Evolutionary conservation across 768 basidiomycete genomes (phyloP).

Genomic region (Pisolithus tinctorius): DNA sequence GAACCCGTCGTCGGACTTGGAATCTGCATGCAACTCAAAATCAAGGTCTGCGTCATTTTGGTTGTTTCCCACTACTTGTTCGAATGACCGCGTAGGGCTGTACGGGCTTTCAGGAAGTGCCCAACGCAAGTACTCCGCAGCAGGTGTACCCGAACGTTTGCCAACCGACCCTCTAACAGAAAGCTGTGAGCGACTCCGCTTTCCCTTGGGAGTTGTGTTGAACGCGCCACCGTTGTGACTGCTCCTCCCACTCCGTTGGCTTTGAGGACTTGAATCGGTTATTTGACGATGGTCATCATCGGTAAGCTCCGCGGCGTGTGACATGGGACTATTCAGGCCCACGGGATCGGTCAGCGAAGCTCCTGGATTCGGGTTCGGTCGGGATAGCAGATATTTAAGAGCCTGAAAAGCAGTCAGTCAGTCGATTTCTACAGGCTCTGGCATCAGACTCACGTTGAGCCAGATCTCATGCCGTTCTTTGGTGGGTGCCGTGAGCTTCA

Average conservation of each 20-base stretch:
- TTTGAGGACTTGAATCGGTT: slow-evolving; percentile 57
- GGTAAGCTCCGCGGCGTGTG: slow-evolving; percentile 34
- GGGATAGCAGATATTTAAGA: slow-evolving; percentile 80
- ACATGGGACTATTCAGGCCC: slow-evolving; percentile 44
- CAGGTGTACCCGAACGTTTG: slow-evolving; percentile 87
- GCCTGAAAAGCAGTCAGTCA: slow-evolving; percentile 46
- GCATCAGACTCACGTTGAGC: slow-evolving; percentile 61
- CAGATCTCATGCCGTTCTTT: slow-evolving; percentile 97
- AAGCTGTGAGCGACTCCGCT: slow-evolving; percentile 72
- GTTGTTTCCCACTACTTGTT: slow-evolving; percentile 36
- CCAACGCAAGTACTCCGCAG: slow-evolving; percentile 85
- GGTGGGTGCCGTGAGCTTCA: slow-evolving; percentile 96
- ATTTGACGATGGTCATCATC: slow-evolving; percentile 47
- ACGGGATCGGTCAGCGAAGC: slow-evolving; percentile 2
- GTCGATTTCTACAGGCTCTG: slow-evolving; percentile 3
- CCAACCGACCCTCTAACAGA: slow-evolving; percentile 66
- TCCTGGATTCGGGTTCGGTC: slow-evolving; percentile 38
- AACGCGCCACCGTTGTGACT: slow-evolving; percentile 54
- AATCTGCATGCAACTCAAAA: slow-evolving; percentile 77
- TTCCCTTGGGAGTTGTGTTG: slow-evolving; percentile 72
- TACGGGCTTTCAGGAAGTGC: slow-evolving; percentile 68
- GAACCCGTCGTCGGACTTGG: slow-evolving; percentile 68
- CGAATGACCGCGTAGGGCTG: slow-evolving; percentile 67
- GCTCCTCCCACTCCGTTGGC: slow-evolving; percentile 65
- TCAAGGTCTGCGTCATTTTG: slow-evolving; percentile 62